Evolutionary conservation across 1,284 basidiomycete species (phyloP), one percentile per base, ranked within the genome.

Genomic region (Ganoderma sp.): DNA sequence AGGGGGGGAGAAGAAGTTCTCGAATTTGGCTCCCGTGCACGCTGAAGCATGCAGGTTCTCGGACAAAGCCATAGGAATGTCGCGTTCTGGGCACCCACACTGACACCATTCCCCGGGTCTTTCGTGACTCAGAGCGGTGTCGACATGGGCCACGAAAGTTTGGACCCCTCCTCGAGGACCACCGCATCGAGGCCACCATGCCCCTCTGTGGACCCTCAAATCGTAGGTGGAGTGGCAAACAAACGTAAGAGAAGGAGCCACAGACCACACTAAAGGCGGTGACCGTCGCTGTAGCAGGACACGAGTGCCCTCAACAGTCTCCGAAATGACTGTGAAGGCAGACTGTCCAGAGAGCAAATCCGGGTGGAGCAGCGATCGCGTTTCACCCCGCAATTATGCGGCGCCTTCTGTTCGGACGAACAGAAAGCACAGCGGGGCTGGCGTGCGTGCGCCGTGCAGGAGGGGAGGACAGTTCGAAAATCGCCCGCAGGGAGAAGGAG

Each of bases 291-390:
- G 34, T 58, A 1, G 17, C 34, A 37, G 37, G 37, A 59, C 57
- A 39, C 37, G 37, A 59, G 57, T 34, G 17, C 32, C 32, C 1
- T 17, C 32, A 7, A 41, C 32, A 59, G 37, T 41, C 28, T 17
- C 52, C 52, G 52, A 56, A 56, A 56, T 56, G 28, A 56, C 52
- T 56, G 52, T 56, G 52, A 56, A 56, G 52, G 32, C 52, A 56
- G 52, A 56, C 25, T 32, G 1, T 19, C 28, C 28, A 56, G 6
- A 32, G 15, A 56, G 52, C 52, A 58, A 39, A 39, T 58, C 56
- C 19, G 37, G 56, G 17, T 58, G 56, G 34, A 34, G 37, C 56
- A 60, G 52, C 39, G 39, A 39, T 60, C 58, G 22, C 39, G 58
- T 60, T 60, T 42, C 58, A 60, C 22, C 37, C 39, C 58, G 14